Evolutionary conservation across 1,139 yeast species (phyloP).

Genomic region (Magnusiomyces paraingens): DNA sequence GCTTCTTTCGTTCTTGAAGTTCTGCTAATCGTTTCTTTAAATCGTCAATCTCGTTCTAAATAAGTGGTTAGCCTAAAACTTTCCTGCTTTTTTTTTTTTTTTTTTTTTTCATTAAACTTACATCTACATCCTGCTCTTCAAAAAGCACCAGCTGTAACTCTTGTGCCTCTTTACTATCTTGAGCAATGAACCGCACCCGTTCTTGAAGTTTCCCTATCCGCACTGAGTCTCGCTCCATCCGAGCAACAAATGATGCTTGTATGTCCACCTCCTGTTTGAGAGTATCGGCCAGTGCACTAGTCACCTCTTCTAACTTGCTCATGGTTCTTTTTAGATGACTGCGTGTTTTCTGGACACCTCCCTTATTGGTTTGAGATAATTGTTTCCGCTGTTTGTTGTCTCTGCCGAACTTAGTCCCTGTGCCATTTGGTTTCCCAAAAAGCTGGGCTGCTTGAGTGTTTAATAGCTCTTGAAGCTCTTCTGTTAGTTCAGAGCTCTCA

Average conservation of each 20-base stretch:
- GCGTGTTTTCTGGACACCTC: neutral
- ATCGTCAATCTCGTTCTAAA: neutral
- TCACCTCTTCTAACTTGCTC: neutral
- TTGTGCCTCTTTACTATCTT: slow-evolving; percentile 1
- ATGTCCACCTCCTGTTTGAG: neutral
- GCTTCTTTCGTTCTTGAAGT: neutral
- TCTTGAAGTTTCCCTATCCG: neutral
- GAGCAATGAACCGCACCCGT: neutral
- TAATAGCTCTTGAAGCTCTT: slow-evolving; percentile 1
- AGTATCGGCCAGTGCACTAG: slow-evolving; percentile 2
- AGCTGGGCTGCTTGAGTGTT: slow-evolving; percentile 1
- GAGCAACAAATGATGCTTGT: neutral
- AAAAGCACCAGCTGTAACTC: neutral
- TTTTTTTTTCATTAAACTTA: neutral
- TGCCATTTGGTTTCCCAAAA: neutral
- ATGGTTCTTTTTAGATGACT: neutral
- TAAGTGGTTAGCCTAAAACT: neutral
- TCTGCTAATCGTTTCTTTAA: neutral
- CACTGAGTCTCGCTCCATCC: neutral
- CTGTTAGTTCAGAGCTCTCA: slow-evolving; percentile 1
- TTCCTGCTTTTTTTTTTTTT: neutral
- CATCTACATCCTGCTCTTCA: neutral
- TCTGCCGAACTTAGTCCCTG: neutral
- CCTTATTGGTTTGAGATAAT: neutral
- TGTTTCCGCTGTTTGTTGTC: neutral